Evolutionary conservation across 1,284 basidiomycete genomes (phyloP), one percentile per base, ranked within the genome.

Genomic region (Ceratobasidium sp.): DNA sequence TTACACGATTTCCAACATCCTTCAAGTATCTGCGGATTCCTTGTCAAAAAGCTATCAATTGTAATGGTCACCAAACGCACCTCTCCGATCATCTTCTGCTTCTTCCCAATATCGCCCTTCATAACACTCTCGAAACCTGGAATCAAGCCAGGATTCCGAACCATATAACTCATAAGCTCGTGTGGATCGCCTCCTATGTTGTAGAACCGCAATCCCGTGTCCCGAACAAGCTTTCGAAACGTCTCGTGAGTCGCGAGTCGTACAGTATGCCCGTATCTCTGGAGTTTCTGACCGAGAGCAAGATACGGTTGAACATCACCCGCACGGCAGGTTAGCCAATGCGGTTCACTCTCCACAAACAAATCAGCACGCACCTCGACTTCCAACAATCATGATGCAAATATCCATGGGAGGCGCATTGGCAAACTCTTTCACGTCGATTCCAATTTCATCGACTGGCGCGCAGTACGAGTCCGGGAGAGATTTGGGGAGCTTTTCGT

Each of bases 281-380:
- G 79, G 0, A 92, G 81, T 21, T 82, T 80, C 72, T 87, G 83
- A 2, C 87, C 88, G 0, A 91, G 82, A 0, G 89, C 89, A 18
- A 91, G 80, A 77, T 88, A 91, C 0, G 89, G 90, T 78, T 91
- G 89, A 0, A 92, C 89, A 76, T 91, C 89, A 46, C 89, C 89
- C 87, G 78, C 54, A 38, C 6, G 23, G 7, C 8, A 23, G 8
- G n/a, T n/a, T n/a, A 44, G 52, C 14, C 8, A 38, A 50, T 18
- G 55, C n/a, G 41, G 58, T 28, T 47, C 23, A 5, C n/a, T n/a
- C n/a, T n/a, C n/a, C n/a, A n/a, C n/a, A n/a, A n/a, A n/a, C n/a
- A 38, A 30, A 28, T 58, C 14, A 26, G 21, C 11, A 47, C 83
- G 55, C 76, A 86, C 88, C 88, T 77, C 88, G 80, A 75, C 86